Conservation (phyloP, 768 basidiomycete species). For the Pleurotus pulmonarius region DNA sequence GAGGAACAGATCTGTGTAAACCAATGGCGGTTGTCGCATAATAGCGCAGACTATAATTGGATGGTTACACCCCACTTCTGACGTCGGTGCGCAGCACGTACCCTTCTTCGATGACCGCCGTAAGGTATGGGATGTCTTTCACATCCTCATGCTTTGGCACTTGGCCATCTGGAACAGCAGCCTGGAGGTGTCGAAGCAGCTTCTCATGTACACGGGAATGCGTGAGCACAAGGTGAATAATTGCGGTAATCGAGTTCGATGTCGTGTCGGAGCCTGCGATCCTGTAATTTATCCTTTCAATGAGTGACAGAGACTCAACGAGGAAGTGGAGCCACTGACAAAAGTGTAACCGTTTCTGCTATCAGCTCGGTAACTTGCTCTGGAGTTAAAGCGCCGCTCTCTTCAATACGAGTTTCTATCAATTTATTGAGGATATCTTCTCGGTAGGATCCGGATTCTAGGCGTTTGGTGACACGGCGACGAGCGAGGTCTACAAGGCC, state of each 20-base stretch:
- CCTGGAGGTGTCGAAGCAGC: conserved; percentile 15
- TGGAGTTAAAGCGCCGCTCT: conserved; percentile 10
- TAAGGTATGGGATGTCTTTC: conserved; percentile 24
- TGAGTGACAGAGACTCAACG: not conserved
- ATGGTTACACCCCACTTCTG: not conserved
- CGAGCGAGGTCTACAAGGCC: conserved; percentile 20
- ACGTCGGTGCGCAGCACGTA: conserved; percentile 1
- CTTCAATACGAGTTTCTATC: conserved; percentile 15
- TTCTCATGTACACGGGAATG: conserved; percentile 20
- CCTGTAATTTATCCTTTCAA: conserved; percentile 11
- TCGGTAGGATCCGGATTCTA: conserved; percentile 14
- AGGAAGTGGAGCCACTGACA: conserved; percentile 15
- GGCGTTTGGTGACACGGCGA: conserved; percentile 18
- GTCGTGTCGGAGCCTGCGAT: conserved; percentile 32
- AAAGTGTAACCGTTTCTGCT: conserved; percentile 23
- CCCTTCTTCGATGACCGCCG: conserved; percentile 25
- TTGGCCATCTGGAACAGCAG: conserved; percentile 9
- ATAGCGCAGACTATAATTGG: conserved; percentile 20
- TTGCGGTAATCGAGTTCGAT: conserved; percentile 26
- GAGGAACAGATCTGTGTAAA: conserved; percentile 27
- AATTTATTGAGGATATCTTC: conserved; percentile 25
- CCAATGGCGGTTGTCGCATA: conserved; percentile 34
- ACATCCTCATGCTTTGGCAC: conserved; percentile 16
- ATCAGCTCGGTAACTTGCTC: conserved; percentile 21
- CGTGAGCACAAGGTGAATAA: conserved; percentile 20